Base-by-base conservation (phyloP, 306 rosid genomes). In the Rubus parviflorus region DNA sequence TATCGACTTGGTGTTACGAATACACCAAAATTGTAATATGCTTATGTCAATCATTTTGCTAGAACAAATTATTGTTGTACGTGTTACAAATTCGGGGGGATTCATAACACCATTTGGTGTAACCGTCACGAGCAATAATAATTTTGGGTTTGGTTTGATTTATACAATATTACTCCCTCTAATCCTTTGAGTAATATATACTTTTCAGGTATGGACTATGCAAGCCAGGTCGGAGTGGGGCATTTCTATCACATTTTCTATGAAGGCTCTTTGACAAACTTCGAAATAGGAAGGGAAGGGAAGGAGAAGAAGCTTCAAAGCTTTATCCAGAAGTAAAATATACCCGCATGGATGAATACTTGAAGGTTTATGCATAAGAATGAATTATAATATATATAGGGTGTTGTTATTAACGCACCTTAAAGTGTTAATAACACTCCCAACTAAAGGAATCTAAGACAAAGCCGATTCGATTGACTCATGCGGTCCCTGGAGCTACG, bases 401-500 rank as follows among this genome's bases (percentile, higher is more conserved):
- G n/a, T n/a, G n/a, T n/a, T n/a, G n/a, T n/a, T n/a, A n/a, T n/a
- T n/a, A n/a, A n/a, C n/a, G n/a, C n/a, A n/a, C n/a, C n/a, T n/a
- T n/a, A n/a, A n/a, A n/a, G n/a, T n/a, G n/a, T n/a, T n/a, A n/a
- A n/a, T n/a, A n/a, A n/a, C n/a, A n/a, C n/a, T 80, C 83, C 40
- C 89, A 90, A 82, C 73, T 92, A 7, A 83, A 85, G 75, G 98
- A 88, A 83, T 90, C 83, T 48, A 92, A 80, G 75, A 79, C 79
- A 22, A 91, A 78, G 81, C 75, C 70, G 30, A 91, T 96, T 83
- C 89, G 87, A 53, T 75, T 96, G 85, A 83, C 97, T 5, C 93
- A 92, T 25, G 92, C 98, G 71, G 91, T 96, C 79, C 99, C 99
- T 17, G 97, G 99, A 72, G 93, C 96, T 7, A 79, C n/a, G n/a